These are phyloP conservation scores for Ganoderma leucocontextum DNA, from an alignment of 1,284 basidiomycete species.

Conservation along the genomic window DNA sequence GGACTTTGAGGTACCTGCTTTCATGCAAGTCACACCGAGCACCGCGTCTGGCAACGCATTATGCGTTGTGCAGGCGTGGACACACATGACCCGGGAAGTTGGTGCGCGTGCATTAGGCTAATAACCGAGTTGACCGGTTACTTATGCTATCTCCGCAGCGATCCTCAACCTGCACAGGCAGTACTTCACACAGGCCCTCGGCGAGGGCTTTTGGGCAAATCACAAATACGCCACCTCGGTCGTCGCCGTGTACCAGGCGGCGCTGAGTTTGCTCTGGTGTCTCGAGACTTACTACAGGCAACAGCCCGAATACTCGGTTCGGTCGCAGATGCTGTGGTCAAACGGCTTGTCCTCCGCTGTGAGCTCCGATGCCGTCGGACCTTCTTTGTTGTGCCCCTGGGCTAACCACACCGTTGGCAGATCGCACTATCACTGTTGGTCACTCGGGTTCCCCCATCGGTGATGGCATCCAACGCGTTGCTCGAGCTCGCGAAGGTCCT, in stretches of 20 bases:
- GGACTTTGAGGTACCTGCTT: slow-evolving; percentile 38
- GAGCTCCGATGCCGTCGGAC: slow-evolving; percentile 35
- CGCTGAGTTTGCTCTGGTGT: slow-evolving; percentile 64
- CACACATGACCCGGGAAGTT: slow-evolving; percentile 61
- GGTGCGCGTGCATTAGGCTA: slow-evolving; percentile 48
- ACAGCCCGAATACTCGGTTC: slow-evolving; percentile 58
- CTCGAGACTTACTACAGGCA: slow-evolving; percentile 61
- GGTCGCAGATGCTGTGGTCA: slow-evolving; percentile 72
- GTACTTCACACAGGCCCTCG: slow-evolving; percentile 76
- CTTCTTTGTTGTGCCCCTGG: slow-evolving; percentile 10
- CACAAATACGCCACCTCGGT: slow-evolving; percentile 67
- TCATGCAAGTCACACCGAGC: slow-evolving; percentile 37
- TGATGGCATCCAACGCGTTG: slow-evolving; percentile 66
- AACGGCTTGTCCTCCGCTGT: slow-evolving; percentile 71
- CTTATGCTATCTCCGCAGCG: slow-evolving; percentile 48
- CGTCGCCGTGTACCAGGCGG: slow-evolving; percentile 65
- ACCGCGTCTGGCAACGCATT: slow-evolving; percentile 34
- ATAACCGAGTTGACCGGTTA: slow-evolving; percentile 9
- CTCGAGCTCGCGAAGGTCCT: slow-evolving; percentile 69
- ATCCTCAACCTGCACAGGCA: slow-evolving; percentile 73
- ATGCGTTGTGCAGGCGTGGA: slow-evolving; percentile 40
- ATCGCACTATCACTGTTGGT: slow-evolving; percentile 75
- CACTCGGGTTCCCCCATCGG: slow-evolving; percentile 65
- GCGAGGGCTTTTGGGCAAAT: slow-evolving; percentile 65
- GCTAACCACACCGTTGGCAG: slow-evolving; percentile 43